Base-by-base conservation (phyloP, 2,329 filamentous ascomycete species). In the Parastagonospora nodorum region DNA sequence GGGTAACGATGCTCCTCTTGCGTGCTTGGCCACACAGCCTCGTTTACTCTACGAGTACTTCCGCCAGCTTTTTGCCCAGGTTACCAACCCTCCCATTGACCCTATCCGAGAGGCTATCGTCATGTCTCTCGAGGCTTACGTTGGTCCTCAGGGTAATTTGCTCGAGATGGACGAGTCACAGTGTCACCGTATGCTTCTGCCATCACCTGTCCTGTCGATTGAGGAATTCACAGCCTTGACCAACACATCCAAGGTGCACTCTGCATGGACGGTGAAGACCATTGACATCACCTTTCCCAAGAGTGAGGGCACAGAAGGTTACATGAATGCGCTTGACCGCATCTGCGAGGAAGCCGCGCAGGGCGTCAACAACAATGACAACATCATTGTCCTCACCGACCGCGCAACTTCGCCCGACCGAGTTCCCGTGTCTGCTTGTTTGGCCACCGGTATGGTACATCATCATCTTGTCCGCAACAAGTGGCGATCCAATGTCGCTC, bases 41-140 rank as follows among this genome's bases (percentile, higher is more conserved):
- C 89, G 92, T 63, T 81, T 96, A 46, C 84, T 97, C 15, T 96
- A 90, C 74, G 93, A 97, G 75, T 97, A 97, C 78, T 97, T 97
- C 87, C 87, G 93, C 57, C 90, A 97, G 79, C 87, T 97, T 37
- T 97, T 97, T 74, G 93, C 93, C 8, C 93, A 97, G 78, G 93
- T 97, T 73, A 97, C 93, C 55, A 97, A 97, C 76, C 93, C 93
- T 62, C 93, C 93, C 11, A 97, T 97, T 69, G 93, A 97, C 70
- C 93, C 93, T 29, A 97, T 97, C 65, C 85, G 93, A 75, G 93
- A 97, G 81, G 93, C 92, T 27, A 94, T 97, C 67, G 93, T 97
- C 75, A 97, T 97, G 93, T 97, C 93, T 48, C 79, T 97, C 35
- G 92, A 96, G 72, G 95, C 93, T 67, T 97, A 97, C 71, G 90